These are phyloP conservation scores for Favolaschia claudopus DNA, from an alignment of 768 basidiomycete species.

Conservation along the genomic window DNA sequence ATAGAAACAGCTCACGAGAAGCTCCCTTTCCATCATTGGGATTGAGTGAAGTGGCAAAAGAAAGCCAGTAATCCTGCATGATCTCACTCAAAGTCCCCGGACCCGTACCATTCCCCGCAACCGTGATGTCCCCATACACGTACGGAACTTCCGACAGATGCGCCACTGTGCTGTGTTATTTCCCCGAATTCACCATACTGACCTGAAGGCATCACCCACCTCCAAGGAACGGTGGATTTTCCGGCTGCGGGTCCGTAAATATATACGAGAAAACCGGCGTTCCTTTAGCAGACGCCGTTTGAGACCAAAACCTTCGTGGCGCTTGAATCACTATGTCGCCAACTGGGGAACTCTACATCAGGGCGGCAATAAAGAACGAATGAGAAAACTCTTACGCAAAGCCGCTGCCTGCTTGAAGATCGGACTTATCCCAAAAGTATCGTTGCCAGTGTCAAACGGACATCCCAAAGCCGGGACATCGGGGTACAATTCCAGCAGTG, in stretches of 20 bases:
- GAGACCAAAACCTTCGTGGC: conserved; percentile 31
- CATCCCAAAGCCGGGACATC: neutral
- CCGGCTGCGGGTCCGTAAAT: conserved; percentile 7
- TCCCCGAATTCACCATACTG: neutral
- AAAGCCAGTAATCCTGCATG: conserved; percentile 43
- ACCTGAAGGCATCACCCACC: conserved; percentile 1
- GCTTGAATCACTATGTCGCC: conserved; percentile 39
- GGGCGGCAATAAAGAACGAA: too few species aligned
- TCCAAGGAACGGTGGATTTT: neutral
- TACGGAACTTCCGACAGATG: conserved; percentile 15
- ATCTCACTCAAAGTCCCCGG: conserved; percentile 25
- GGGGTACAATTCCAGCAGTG: conserved; percentile 6
- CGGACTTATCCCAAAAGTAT: neutral
- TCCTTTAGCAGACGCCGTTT: neutral
- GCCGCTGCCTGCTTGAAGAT: too few species aligned
- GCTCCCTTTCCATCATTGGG: conserved; percentile 40
- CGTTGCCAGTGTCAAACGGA: conserved; percentile 1
- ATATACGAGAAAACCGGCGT: neutral
- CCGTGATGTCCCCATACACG: conserved; percentile 7
- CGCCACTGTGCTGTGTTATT: neutral
- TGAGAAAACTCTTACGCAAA: too few species aligned
- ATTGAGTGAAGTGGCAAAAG: conserved; percentile 37
- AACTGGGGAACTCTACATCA: too few species aligned
- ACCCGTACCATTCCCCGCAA: neutral
- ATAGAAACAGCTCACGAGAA: conserved; percentile 13